phyloP scores from a whole-genome alignment of 768 basidiomycete species.

The Dentipellis sp. region DNA sequence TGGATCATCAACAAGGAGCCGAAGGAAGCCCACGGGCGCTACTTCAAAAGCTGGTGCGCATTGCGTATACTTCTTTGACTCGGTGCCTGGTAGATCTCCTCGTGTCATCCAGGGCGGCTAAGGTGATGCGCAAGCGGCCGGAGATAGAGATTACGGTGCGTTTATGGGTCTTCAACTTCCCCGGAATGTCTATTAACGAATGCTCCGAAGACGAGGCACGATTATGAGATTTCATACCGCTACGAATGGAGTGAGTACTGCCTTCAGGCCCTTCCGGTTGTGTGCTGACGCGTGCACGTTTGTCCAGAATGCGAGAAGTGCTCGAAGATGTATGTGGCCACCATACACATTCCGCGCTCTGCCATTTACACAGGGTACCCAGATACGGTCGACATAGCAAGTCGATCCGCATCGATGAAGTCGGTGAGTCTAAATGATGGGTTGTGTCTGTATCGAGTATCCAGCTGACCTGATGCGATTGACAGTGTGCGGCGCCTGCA shows the following conservation, averaged over 20 bases:
- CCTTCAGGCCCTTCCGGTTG: neutral
- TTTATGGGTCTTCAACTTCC: neutral
- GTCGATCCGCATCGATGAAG: slow-evolving; percentile 58
- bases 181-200: neutral
- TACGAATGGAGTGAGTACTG: slow-evolving; percentile 60
- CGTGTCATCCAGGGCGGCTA: slow-evolving; percentile 43
- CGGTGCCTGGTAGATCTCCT: neutral
- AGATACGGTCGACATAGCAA: slow-evolving; percentile 73
- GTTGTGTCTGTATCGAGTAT: neutral
- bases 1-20: slow-evolving; percentile 72
- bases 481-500: slow-evolving; percentile 61
- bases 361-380: neutral
- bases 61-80: neutral
- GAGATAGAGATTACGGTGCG: slow-evolving; percentile 66
- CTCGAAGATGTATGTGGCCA: slow-evolving; percentile 41
- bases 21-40: slow-evolving; percentile 62
- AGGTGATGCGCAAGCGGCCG: slow-evolving; percentile 57
- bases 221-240: slow-evolving; percentile 67
- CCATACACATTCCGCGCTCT: neutral
- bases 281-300: neutral
- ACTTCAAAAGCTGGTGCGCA: slow-evolving; percentile 64
- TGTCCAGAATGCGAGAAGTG: slow-evolving; percentile 54
- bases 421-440: slow-evolving; percentile 32
- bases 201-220: slow-evolving; percentile 47
- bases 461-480: neutral